These are phyloP conservation scores for Drechslerella coelobrocha DNA, from an alignment of 2,329 filamentous ascomycete genomes.

Conservation along the genomic window DNA sequence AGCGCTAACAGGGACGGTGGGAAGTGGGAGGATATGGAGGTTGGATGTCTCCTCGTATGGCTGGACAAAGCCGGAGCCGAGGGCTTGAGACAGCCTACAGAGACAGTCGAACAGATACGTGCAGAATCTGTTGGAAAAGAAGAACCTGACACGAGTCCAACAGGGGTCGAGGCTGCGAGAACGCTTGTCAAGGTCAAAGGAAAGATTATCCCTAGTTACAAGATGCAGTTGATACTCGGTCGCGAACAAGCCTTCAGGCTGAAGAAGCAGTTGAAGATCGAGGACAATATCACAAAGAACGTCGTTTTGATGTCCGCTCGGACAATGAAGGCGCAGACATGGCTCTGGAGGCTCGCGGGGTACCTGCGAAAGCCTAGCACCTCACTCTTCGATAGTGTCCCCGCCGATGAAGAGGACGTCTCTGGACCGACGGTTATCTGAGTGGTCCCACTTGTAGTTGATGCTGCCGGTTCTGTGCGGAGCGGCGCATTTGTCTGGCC, in stretches of 20 bases:
- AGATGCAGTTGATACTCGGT: conserved; percentile 52
- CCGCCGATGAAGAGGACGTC: no score
- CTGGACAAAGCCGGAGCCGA: conserved; percentile 25
- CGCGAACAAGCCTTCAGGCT: conserved; percentile 42
- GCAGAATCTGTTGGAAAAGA: background rate
- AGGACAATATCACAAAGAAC: conserved; percentile 41
- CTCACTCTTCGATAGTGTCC: conserved; percentile 24
- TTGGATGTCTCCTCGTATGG: conserved; percentile 53
- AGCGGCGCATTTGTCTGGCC: no score
- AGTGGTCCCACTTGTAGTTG: no score
- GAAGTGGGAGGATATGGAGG: conserved; percentile 40
- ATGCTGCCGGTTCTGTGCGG: no score
- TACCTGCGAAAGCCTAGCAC: conserved; percentile 40
- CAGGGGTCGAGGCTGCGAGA: conserved; percentile 10
- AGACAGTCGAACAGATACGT: background rate
- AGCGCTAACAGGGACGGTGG: conserved; percentile 48
- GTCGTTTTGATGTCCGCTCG: conserved; percentile 43
- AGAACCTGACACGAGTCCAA: background rate
- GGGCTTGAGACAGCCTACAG: background rate
- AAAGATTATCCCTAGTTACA: conserved; percentile 50
- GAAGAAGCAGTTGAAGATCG: conserved; percentile 51
- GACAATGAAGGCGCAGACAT: conserved; percentile 51
- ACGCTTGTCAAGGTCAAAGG: conserved; percentile 46
- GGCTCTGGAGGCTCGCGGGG: conserved; percentile 52
- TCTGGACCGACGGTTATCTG: no score